A percentile compares a stretch with the other conserved stretches of the same genome.
Evolutionary conservation across 805 yeast genomes (phyloP).

Genomic region (Saccharomycopsis fibuligera): DNA sequence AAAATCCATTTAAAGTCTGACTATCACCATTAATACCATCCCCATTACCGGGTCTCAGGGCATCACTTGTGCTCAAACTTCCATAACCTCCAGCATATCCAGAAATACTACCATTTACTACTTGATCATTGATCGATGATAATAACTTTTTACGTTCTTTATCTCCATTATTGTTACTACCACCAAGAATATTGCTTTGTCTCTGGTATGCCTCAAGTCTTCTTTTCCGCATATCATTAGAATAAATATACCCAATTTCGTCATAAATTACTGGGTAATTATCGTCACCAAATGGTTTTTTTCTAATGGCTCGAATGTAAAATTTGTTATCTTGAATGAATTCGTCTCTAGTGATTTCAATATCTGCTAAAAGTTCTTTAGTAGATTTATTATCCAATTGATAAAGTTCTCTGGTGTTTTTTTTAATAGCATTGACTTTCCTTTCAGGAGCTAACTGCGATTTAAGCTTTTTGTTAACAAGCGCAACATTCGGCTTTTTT

Average conservation of each 20-base stretch:
- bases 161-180: background rate
- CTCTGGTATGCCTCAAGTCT: constrained; percentile 25
- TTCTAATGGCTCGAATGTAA: constrained; percentile 30
- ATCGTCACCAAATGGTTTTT: constrained; percentile 33
- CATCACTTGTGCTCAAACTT: no score
- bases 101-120: no score
- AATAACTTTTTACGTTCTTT: no score
- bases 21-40: no score
- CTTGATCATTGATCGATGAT: no score
- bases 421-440: constrained; percentile 15
- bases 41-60: no score
- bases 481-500: background rate
- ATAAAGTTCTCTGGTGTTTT: constrained; percentile 13
- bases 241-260: constrained; percentile 25
- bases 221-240: constrained; percentile 25
- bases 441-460: constrained; percentile 17
- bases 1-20: no score
- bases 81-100: no score
- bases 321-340: constrained; percentile 31
- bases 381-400: constrained; percentile 6
- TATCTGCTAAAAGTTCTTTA: constrained; percentile 1
- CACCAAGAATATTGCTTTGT: background rate
- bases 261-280: constrained; percentile 38
- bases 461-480: constrained; percentile 9
- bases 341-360: constrained; percentile 24